Evolutionary conservation across 1,139 yeast genomes (phyloP), one percentile per base, ranked within the genome.

Genomic region (Candida pseudoviswanathii): DNA sequence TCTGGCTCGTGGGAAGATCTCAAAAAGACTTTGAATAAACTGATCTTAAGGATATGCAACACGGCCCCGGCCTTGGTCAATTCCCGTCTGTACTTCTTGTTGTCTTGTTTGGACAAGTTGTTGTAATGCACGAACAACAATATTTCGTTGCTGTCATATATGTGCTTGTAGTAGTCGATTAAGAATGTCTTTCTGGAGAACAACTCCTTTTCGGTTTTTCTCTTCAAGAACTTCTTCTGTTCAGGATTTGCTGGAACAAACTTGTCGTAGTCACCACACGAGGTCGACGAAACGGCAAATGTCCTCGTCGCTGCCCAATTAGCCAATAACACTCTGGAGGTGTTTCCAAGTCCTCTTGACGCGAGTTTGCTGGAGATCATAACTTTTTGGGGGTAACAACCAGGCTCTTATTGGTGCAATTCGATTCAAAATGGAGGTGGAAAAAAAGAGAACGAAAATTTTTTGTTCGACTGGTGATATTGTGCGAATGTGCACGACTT

Each of bases 91-190:
- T 86, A 75, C 43, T 64, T 71, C 51, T 77, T 78, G 63, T 87
- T 85, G 57, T 94, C 98, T 16, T 70, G 62, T 60, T 89, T 86
- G 51, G 81, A 68, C 58, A 92, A 71, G 63, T 91, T 90, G 66
- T 90, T 90, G 70, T 89, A 95, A 68, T 92, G 98, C 8, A 84
- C 81, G 58, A 89, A 85, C 50, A 92, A 75, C 27, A 91, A 75
- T 44, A 91, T 82, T 40, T 87, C 84, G 63, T 84, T 84, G 43
- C 70, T 73, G 52, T 86, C 85, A 70, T 91, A 79, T 55, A 90
- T 66, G 55, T 85, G 72, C 54, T 89, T 81, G 75, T 92, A 92
- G 57, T 80, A 75, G 68, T 92, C 96, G 53, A 92, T 75, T 54
- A 92, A 75, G 61, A 84, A 90, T 0, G 97, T 91, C 73, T 92